phyloP scores from a whole-genome alignment of 176 grass and related monocot genomes.

The Cocos nucifera region DNA sequence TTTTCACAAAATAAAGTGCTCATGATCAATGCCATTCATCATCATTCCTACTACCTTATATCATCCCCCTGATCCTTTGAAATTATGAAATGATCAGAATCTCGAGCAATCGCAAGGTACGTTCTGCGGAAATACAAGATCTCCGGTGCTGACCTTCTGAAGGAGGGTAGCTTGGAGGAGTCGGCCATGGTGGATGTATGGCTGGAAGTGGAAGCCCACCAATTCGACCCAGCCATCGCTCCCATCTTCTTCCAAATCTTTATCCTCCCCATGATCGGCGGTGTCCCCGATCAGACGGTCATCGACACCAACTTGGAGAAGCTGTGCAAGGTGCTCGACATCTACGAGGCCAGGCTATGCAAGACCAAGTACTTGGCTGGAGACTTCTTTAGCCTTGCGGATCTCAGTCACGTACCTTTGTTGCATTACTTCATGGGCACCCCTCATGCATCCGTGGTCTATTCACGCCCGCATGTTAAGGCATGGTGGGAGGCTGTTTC shows the following conservation, averaged over 20 bases:
- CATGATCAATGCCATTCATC: no score
- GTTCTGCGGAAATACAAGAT: constrained; percentile 41
- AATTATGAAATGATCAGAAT: constrained; percentile 31
- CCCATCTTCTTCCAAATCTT: constrained; percentile 26
- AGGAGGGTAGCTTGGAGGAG: constrained; percentile 28
- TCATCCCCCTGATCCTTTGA: no score
- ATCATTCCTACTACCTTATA: no score
- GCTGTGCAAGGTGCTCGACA: constrained; percentile 44
- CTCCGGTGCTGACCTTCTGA: constrained; percentile 29
- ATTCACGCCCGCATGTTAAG: constrained; percentile 47
- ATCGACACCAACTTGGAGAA: constrained; percentile 37
- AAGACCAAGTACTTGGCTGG: constrained; percentile 55
- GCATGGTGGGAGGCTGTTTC: constrained; percentile 49
- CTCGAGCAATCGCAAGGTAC: constrained; percentile 50
- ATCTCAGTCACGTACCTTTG: constrained; percentile 37
- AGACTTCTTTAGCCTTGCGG: constrained; percentile 54
- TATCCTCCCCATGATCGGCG: constrained; percentile 26
- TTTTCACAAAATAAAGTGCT: no score
- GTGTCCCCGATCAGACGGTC: constrained; percentile 25
- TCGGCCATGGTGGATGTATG: constrained; percentile 51
- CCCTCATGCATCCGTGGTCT: constrained; percentile 29
- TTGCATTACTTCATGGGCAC: constrained; percentile 28
- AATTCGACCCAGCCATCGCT: constrained; percentile 29
- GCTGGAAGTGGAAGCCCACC: constrained; percentile 54
- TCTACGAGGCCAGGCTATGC: constrained; percentile 40